Conservation (phyloP, 179 eudicot species). For the Amaranthus tricolor region DNA sequence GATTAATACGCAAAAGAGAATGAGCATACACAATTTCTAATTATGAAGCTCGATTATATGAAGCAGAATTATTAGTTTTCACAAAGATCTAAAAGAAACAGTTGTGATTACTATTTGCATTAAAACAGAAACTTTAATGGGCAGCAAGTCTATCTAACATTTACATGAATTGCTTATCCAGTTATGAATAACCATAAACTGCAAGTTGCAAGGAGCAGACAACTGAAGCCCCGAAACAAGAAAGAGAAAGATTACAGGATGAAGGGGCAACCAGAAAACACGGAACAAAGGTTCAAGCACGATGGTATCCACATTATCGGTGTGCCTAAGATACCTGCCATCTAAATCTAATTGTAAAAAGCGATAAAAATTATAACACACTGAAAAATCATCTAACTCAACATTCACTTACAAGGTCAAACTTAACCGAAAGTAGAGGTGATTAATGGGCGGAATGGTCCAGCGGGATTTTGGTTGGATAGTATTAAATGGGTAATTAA, state of each 20-base stretch:
- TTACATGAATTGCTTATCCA: background rate
- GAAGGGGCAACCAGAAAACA: background rate
- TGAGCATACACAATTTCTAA: background rate
- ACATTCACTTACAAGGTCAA: background rate
- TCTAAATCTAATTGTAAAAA: background rate
- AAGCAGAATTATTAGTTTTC: background rate
- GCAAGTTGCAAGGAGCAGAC: background rate
- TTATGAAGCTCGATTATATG: background rate
- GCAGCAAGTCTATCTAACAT: background rate
- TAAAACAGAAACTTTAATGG: background rate
- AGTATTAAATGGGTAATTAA: too few species aligned
- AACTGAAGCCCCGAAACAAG: background rate
- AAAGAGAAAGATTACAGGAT: background rate
- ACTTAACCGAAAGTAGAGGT: too few species aligned
- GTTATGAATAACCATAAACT: background rate
- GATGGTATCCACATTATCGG: background rate
- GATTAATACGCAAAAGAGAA: background rate
- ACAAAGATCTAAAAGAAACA: background rate
- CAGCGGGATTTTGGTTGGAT: too few species aligned
- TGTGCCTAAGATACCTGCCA: background rate
- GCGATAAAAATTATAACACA: background rate
- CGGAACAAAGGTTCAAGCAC: background rate
- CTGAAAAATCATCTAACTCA: background rate
- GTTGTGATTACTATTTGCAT: background rate
- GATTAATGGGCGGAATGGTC: too few species aligned